These are phyloP conservation scores for Saccharomyces hybrid DNA, from an alignment of 1,139 yeast genomes.

Conservation along the genomic window DNA sequence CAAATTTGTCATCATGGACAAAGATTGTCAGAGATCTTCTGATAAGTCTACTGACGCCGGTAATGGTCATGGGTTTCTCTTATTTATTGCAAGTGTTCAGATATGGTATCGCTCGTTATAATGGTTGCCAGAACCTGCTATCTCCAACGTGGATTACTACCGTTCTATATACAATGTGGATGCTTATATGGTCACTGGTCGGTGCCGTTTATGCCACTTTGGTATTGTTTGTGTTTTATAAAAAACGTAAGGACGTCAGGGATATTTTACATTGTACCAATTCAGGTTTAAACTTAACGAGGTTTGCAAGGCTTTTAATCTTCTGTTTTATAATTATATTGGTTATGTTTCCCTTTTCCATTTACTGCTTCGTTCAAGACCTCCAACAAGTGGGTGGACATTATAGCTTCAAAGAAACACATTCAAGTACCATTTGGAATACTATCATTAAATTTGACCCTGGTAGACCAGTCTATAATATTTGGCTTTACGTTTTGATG, in stretches of 20 bases:
- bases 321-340: slow-evolving; percentile 60
- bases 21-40: slow-evolving; percentile 48
- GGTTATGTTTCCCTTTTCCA: slow-evolving; percentile 56
- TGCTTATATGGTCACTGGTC: slow-evolving; percentile 54
- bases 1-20: slow-evolving; percentile 37
- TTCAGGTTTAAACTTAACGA: slow-evolving; percentile 58
- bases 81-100: slow-evolving; percentile 54
- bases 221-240: slow-evolving; percentile 48
- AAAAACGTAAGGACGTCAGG: slow-evolving; percentile 57
- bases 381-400: slow-evolving; percentile 27
- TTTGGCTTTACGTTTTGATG: slow-evolving; percentile 52
- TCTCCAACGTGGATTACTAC: slow-evolving; percentile 44
- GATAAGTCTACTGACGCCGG: slow-evolving; percentile 57
- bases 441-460: slow-evolving; percentile 35
- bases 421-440: slow-evolving; percentile 41
- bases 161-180: slow-evolving; percentile 54
- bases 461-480: slow-evolving; percentile 29
- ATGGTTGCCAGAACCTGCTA: slow-evolving; percentile 55
- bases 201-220: slow-evolving; percentile 50
- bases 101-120: slow-evolving; percentile 49
- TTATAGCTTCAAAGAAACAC: slow-evolving; percentile 40
- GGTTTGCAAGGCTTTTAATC: slow-evolving; percentile 59
- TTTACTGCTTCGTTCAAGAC: slow-evolving; percentile 44
- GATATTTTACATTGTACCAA: slow-evolving; percentile 73
- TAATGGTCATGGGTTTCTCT: slow-evolving; percentile 50